Evolutionary conservation across 2,329 filamentous ascomycete genomes (phyloP).

Genomic region (Pseudonectria foliicola): DNA sequence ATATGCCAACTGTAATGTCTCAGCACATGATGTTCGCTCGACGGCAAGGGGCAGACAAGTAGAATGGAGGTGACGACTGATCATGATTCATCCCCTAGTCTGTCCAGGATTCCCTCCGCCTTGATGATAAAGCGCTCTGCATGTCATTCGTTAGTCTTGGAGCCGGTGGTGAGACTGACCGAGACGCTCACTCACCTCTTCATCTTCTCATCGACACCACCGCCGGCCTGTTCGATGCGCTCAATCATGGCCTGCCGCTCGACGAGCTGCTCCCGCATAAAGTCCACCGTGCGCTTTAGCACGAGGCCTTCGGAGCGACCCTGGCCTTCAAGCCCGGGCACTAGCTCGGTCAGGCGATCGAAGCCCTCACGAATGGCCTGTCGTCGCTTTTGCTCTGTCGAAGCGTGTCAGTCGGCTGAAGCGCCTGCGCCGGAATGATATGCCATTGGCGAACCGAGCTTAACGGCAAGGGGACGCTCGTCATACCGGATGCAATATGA

Average conservation of each 20-base stretch:
- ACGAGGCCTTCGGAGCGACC: constrained; percentile 81
- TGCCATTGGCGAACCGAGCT: background rate
- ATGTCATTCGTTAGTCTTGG: constrained; percentile 5
- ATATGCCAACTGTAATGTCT: too few species aligned
- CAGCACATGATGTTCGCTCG: too few species aligned
- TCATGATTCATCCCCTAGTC: background rate
- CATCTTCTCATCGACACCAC: constrained; percentile 42
- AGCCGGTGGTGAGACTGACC: constrained; percentile 2
- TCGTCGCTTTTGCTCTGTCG: constrained; percentile 37
- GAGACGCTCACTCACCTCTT: constrained; percentile 31
- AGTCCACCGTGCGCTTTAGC: constrained; percentile 63
- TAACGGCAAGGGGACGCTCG: background rate
- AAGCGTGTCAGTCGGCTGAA: constrained; percentile 6
- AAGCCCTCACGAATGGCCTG: constrained; percentile 75
- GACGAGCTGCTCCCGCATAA: constrained; percentile 52
- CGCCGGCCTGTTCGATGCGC: constrained; percentile 52
- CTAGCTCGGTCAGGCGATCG: constrained; percentile 70
- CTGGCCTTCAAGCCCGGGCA: constrained; percentile 75
- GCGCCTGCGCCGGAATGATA: background rate
- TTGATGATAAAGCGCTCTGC: constrained; percentile 16
- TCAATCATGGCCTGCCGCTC: constrained; percentile 52
- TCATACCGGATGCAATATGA: constrained; percentile 46
- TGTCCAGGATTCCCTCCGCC: constrained; percentile 7
- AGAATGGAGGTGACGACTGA: too few species aligned
- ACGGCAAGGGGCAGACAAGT: too few species aligned